Evolutionary conservation across 352 stramenopile species (phyloP), one percentile per base, ranked within the genome.

Genomic region (Phytophthora syringae): DNA sequence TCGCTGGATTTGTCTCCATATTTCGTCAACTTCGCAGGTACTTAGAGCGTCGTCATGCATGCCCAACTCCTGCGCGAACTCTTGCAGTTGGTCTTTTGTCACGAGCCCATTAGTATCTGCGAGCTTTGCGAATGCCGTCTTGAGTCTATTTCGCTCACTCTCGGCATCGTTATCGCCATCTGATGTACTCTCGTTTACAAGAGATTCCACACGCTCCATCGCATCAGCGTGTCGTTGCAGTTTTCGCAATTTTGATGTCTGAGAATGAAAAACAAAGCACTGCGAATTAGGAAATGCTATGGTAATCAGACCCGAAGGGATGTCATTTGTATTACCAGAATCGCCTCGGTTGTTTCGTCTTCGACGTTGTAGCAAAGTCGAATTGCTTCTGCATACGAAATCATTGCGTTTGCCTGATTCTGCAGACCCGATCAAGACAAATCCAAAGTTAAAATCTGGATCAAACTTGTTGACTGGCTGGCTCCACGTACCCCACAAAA

Each of bases 341-440:
- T 65, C 15, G 67, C 66, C 39, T 87, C 81, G 5, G 64, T 80
- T 15, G 63, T 70, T 65, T 86, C 77, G 49, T 90, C 81, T 11
- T 70, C 67, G 21, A 81, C 52, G 18, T 64, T 67, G 48, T 73
- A 76, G 54, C 79, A 87, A 4, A 86, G 42, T 25, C 74, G 69
- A 52, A 90, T 75, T 4, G 72, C 81, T 6, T 87, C 58, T 7
- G 73, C 56, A 22, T 77, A 80, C 1, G 34, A 63, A 7, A 54
- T 36, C 36, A 87, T 67, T 0, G 77, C 77, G 16, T 77, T 68
- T 11, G 18, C 43, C 11, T 43, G 54, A n/a, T 77, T 37, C 81
- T 90, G 52, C 0, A 58, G 2, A 18, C n/a, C 24, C 44, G 1
- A 43, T 28, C 36, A 10, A 2, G 52, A 22, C 4, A 21, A 47